These are phyloP conservation scores for Apiospora kogelbergensis DNA, from an alignment of 2,329 filamentous ascomycete species.

Conservation along the genomic window DNA sequence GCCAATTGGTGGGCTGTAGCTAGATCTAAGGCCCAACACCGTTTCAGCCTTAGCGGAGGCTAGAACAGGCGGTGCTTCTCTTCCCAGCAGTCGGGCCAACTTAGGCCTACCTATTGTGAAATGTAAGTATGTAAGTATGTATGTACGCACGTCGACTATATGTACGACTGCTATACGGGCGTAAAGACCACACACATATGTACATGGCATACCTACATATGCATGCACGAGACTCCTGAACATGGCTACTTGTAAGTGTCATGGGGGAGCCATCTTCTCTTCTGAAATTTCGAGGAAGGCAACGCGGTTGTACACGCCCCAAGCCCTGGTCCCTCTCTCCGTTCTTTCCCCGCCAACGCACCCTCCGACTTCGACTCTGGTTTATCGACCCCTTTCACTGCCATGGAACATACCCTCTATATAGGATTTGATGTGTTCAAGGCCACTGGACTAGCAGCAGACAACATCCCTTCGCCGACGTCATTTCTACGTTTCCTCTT, in stretches of 20 bases:
- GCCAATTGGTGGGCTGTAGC: background rate
- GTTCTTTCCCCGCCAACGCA: background rate
- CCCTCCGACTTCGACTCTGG: background rate
- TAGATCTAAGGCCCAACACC: background rate
- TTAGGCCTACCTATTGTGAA: background rate
- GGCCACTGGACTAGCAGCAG: background rate
- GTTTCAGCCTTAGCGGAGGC: background rate
- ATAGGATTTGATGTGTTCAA: no score
- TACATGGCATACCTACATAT: background rate
- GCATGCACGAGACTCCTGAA: slow-evolving; percentile 4
- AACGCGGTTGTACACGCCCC: background rate
- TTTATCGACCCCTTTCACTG: background rate
- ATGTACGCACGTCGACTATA: background rate
- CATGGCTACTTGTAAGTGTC: background rate
- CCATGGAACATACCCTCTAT: background rate
- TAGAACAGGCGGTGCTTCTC: background rate
- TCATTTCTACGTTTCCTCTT: background rate
- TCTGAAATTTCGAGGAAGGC: background rate
- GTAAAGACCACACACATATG: background rate
- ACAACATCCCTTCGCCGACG: background rate
- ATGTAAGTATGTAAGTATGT: slow-evolving; percentile 14
- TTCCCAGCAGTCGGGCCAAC: background rate
- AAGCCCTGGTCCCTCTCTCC: background rate
- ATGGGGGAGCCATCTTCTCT: background rate
- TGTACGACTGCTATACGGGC: background rate